Conservation (phyloP, 2,329 filamentous ascomycete genomes). For the Catunica adiposa region DNA sequence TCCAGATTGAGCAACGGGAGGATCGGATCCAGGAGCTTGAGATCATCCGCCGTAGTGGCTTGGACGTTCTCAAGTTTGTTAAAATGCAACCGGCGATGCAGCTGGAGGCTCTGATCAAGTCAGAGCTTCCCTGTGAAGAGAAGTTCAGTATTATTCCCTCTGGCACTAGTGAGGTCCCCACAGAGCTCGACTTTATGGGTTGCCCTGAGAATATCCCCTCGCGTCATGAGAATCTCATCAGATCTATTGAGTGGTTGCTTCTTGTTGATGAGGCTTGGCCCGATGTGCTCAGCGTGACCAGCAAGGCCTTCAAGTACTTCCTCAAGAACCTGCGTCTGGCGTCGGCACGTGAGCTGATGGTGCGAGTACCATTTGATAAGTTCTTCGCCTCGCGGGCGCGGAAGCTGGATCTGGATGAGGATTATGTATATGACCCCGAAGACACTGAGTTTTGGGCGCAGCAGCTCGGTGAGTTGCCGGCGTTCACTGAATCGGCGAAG, state of each 20-base stretch:
- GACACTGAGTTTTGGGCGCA: slow-evolving; percentile 26
- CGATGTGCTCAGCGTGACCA: slow-evolving; percentile 50
- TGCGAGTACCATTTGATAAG: slow-evolving; percentile 32
- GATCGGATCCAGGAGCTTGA: slow-evolving; percentile 53
- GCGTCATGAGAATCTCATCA: slow-evolving; percentile 56
- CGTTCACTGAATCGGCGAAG: slow-evolving; percentile 21
- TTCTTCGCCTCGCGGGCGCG: slow-evolving; percentile 26
- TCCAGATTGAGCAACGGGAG: slow-evolving; percentile 48
- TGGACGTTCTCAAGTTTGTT: slow-evolving; percentile 61
- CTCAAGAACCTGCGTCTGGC: slow-evolving; percentile 42
- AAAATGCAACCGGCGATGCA: slow-evolving; percentile 44
- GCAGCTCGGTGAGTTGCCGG: slow-evolving; percentile 15
- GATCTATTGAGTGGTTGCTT: slow-evolving; percentile 71
- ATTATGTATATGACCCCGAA: slow-evolving; percentile 21
- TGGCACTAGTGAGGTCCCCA: slow-evolving; percentile 20
- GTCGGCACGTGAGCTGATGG: slow-evolving; percentile 37
- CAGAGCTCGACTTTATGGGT: slow-evolving; percentile 50
- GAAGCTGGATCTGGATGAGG: slow-evolving; percentile 24
- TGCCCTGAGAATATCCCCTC: slow-evolving; percentile 35
- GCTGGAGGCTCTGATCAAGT: slow-evolving; percentile 29
- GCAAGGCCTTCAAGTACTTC: slow-evolving; percentile 66
- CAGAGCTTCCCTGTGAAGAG: slow-evolving; percentile 15
- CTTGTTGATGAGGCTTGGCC: slow-evolving; percentile 57
- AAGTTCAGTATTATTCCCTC: slow-evolving; percentile 30
- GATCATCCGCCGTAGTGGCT: slow-evolving; percentile 56